Conservation (phyloP, 2,329 filamentous ascomycete species). For the Trichophyton equinum region DNA sequence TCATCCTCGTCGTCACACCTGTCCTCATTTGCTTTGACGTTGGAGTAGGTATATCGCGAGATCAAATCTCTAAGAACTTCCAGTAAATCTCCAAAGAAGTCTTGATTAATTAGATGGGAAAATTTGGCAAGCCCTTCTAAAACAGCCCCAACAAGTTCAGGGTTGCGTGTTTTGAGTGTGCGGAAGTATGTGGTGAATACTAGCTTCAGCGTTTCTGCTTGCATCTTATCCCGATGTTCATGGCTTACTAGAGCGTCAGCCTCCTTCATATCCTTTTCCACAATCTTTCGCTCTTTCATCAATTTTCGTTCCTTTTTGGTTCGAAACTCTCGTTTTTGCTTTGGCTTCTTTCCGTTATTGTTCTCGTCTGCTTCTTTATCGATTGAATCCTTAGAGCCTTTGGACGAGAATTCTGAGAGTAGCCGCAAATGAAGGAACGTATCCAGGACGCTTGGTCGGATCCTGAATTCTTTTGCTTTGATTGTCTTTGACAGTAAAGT, state of each 20-base stretch:
- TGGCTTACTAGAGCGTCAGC: slow-evolving; percentile 84
- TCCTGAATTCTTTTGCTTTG: slow-evolving; percentile 67
- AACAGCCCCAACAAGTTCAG: slow-evolving; percentile 89
- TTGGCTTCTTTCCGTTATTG: slow-evolving; percentile 45
- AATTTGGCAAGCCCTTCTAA: slow-evolving; percentile 90
- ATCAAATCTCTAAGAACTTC: slow-evolving; percentile 92
- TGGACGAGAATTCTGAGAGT: slow-evolving; percentile 74
- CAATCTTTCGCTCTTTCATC: slow-evolving; percentile 68
- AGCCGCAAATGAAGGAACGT: slow-evolving; percentile 82
- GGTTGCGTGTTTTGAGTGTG: slow-evolving; percentile 69
- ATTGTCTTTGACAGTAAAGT: slow-evolving; percentile 86
- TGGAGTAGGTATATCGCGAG: slow-evolving; percentile 41
- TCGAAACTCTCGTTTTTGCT: slow-evolving; percentile 69
- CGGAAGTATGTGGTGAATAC: slow-evolving; percentile 94
- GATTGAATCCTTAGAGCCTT: slow-evolving; percentile 64
- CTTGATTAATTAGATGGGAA: slow-evolving; percentile 93
- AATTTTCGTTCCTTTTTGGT: slow-evolving; percentile 80
- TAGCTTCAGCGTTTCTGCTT: slow-evolving; percentile 88
- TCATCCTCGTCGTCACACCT: slow-evolving; percentile 35
- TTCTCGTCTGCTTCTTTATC: slow-evolving; percentile 46
- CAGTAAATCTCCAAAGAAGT: slow-evolving; percentile 93
- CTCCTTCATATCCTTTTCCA: slow-evolving; percentile 86
- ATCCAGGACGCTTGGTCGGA: slow-evolving; percentile 78
- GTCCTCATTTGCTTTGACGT: slow-evolving; percentile 35
- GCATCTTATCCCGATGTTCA: slow-evolving; percentile 85